These are phyloP conservation scores for Eragrostis nindensis DNA, from an alignment of 176 grass and related monocot genomes.

Conservation along the genomic window DNA sequence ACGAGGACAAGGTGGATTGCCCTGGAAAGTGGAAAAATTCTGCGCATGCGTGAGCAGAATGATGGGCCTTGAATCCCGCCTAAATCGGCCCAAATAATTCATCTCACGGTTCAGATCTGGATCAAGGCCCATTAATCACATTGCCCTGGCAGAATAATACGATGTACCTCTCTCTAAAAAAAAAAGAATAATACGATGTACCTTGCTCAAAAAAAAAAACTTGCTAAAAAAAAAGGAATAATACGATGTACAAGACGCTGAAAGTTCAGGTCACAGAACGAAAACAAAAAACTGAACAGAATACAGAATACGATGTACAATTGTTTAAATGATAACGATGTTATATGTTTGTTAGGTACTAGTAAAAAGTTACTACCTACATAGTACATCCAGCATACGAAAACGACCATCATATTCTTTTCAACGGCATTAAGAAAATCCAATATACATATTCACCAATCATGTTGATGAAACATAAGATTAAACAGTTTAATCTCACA, in stretches of 20 bases:
- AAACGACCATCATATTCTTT: not conserved
- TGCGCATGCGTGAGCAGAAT: not conserved
- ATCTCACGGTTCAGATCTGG: not conserved
- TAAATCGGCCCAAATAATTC: not conserved
- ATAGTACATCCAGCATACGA: not conserved
- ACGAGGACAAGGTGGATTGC: slow-evolving; percentile 34
- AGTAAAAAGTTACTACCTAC: not conserved
- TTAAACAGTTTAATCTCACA: not conserved
- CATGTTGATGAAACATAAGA: no score
- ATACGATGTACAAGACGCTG: no score
- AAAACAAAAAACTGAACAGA: no score
- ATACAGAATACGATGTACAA: no score
- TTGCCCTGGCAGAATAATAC: not conserved
- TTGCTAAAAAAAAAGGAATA: no score
- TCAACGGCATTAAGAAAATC: not conserved
- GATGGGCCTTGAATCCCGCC: not conserved
- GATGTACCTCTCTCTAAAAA: no score
- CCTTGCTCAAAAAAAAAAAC: no score
- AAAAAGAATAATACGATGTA: no score
- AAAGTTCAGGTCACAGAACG: not conserved
- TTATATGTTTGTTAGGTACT: no score
- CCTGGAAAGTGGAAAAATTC: slow-evolving; percentile 32
- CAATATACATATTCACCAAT: slow-evolving; percentile 9
- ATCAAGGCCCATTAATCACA: not conserved
- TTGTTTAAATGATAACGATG: not conserved